These are phyloP conservation scores for Silene coronaria DNA, from an alignment of 179 eudicot genomes.

Conservation along the genomic window DNA sequence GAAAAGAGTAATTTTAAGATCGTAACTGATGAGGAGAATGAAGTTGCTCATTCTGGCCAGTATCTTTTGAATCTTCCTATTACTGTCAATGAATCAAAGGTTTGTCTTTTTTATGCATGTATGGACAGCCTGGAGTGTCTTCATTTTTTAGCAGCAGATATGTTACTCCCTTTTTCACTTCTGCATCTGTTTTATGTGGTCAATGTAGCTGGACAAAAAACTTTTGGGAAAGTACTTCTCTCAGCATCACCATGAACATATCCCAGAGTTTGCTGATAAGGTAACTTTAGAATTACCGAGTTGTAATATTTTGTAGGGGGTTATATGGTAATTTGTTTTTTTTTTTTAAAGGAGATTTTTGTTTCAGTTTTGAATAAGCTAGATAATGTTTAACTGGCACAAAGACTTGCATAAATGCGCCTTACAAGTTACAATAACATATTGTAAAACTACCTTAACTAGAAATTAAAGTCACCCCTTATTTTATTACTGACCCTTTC, in stretches of 20 bases:
- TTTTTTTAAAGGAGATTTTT: not conserved
- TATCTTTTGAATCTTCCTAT: slow-evolving; percentile 50
- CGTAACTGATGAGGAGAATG: slow-evolving; percentile 41
- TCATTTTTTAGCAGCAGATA: not conserved
- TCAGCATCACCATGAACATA: slow-evolving; percentile 59
- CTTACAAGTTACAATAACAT: no score
- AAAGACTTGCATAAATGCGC: no score
- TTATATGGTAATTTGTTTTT: not conserved
- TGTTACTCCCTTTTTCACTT: not conserved
- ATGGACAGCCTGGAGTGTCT: not conserved
- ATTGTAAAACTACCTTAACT: no score
- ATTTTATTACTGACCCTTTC: no score
- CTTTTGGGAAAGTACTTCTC: slow-evolving; percentile 63
- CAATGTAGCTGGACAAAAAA: slow-evolving; percentile 61
- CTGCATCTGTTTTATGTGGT: not conserved
- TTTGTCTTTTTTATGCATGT: not conserved
- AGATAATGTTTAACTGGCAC: no score
- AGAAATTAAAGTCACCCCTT: no score
- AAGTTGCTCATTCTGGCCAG: slow-evolving; percentile 41
- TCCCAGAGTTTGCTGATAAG: slow-evolving; percentile 91
- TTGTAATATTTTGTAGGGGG: not conserved
- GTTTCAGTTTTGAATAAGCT: not conserved
- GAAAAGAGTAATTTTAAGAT: slow-evolving; percentile 54
- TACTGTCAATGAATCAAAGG: slow-evolving; percentile 44
- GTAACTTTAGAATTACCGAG: slow-evolving; percentile 29